Evolutionary conservation across 2,329 filamentous ascomycete species (phyloP).

Genomic region (Hypomyces perniciosus): DNA sequence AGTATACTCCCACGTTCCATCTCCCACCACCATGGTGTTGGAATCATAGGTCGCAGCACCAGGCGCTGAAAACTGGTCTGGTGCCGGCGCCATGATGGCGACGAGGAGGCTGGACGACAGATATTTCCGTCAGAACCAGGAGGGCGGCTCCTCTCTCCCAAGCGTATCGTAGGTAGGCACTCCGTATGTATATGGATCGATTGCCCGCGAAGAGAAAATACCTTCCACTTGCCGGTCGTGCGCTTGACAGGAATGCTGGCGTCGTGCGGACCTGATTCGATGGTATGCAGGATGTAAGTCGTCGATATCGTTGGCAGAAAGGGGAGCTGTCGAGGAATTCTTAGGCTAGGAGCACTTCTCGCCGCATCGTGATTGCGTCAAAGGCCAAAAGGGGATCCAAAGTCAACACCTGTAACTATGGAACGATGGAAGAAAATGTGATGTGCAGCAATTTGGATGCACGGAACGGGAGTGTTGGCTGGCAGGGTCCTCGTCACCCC

Average conservation of each 20-base stretch:
- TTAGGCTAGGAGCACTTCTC: background rate
- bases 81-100: constrained; percentile 55
- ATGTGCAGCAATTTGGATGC: background rate
- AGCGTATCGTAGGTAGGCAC: too few species aligned
- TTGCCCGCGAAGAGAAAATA: too few species aligned
- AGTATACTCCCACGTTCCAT: constrained; percentile 76
- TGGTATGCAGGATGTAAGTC: too few species aligned
- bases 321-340: background rate
- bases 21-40: constrained; percentile 68
- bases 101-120: constrained; percentile 20
- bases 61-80: constrained; percentile 58
- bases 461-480: background rate
- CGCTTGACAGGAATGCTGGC: too few species aligned
- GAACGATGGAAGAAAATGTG: background rate
- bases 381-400: background rate
- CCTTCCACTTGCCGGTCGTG: too few species aligned
- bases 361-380: background rate
- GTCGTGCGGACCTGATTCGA: too few species aligned
- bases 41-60: constrained; percentile 69
- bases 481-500: background rate
- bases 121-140: background rate
- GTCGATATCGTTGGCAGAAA: too few species aligned
- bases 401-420: background rate
- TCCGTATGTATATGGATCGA: too few species aligned
- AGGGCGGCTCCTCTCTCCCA: background rate